Conservation (phyloP, 2,329 filamentous ascomycete genomes). For the Xylariaceae sp. region DNA sequence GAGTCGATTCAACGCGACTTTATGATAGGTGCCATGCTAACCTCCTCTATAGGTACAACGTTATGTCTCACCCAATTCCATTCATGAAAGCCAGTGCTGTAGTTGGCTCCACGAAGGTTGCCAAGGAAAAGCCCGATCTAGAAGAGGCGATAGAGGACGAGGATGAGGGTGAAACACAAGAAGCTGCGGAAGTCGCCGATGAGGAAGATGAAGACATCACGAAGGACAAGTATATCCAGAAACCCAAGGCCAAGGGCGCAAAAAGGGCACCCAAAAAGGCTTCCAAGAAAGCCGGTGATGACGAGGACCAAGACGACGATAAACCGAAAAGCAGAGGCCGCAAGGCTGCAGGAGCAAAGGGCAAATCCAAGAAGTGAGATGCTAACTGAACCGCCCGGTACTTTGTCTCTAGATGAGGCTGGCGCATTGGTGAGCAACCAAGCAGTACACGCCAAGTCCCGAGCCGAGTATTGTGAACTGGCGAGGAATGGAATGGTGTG, state of each 20-base stretch:
- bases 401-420: not conserved
- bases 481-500: not conserved
- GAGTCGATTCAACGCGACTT: constrained; percentile 38
- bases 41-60: constrained; percentile 63
- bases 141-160: constrained; percentile 95
- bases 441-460: not conserved
- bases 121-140: constrained; percentile 79
- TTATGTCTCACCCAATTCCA: constrained; percentile 78
- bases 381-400: not conserved
- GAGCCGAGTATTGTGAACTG: not conserved
- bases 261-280: constrained; percentile 47
- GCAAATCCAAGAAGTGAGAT: constrained; percentile 31
- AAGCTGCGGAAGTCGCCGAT: constrained; percentile 57
- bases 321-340: constrained; percentile 19
- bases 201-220: constrained; percentile 72
- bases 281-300: constrained; percentile 37
- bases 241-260: constrained; percentile 66
- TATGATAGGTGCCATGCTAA: constrained; percentile 13
- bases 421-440: not conserved
- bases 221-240: constrained; percentile 94
- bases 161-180: constrained; percentile 63
- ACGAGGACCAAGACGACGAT: constrained; percentile 50
- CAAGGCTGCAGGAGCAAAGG: constrained; percentile 26
- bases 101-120: constrained; percentile 62
- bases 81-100: constrained; percentile 92